Evolutionary conservation across 129 eudicot genomes (phyloP), one percentile per base, ranked within the genome.

Genomic region (Smallanthus sonchifolius): DNA sequence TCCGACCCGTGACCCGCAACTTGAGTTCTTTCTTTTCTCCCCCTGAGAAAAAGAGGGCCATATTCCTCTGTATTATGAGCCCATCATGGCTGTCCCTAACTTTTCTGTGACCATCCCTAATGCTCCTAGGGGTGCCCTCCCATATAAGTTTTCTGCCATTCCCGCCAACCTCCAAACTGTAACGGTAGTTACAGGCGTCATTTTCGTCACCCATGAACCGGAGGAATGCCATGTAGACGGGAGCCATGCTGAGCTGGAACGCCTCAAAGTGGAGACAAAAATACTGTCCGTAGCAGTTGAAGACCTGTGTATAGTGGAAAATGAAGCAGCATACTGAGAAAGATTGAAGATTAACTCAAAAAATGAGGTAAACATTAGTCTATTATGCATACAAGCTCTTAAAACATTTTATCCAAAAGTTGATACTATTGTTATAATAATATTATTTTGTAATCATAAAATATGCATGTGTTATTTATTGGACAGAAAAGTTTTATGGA

Each of bases 31-130:
- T 85, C 73, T 85, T 65, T 34, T 91, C 97, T 10, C 95, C 97
- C 4, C 97, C 97, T 0, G 97, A 91, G 84, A 91, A 91, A 67
- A 91, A 91, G 28, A 91, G 92, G 8, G 96, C 97, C 96, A 91
- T 91, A 43, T 91, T 91, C 15, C 97, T 68, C 69, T 91, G 97
- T 55, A 91, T 86, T 20, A 91, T 83, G 34, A 91, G 91, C 13
- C 97, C 97, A n/a, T 91, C 97, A 38, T 86, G 89, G 70, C 97
- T 91, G 65, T 91, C 97, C 70, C 97, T 70, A 14, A 91, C 96
- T 19, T 86, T 91, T 55, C 90, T 52, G 84, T 91, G 97, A 51
- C 96, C 83, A 44, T 91, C 97, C 70, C 97, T 74, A 44, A 91
- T 83, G 83, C 96, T 91, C 74, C 96, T 55, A 10, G 97, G 97